Evolutionary conservation across 2,329 filamentous ascomycete genomes (phyloP), one percentile per base, ranked within the genome.

Genomic region (Microcyclospora pomicola): DNA sequence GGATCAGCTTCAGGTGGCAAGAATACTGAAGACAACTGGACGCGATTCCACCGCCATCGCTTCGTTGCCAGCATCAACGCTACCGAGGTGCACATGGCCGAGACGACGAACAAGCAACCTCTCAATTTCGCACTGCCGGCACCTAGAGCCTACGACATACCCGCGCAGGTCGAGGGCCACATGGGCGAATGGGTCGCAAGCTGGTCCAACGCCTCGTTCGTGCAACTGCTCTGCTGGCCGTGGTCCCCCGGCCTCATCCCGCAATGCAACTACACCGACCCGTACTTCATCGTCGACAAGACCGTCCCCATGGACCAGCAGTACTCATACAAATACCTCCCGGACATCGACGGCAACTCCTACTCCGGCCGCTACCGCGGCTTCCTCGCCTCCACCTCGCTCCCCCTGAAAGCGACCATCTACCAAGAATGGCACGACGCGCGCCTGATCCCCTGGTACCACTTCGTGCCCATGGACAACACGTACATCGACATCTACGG

Each of bases 11-110:
- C 59, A 1, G 65, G 65, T 1, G 66, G 65, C 2, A 83, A 75
- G 47, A 24, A 24, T 7, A 24, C 19, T 7, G 19, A 24, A 24
- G 19, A 24, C 4, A 24, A 24, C 19, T 85, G 80, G 80, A 70
- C 64, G 9, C 70, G 73, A 0, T 83, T 82, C 51, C 79, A 84
- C 43, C 72, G 80, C 4, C 80, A 83, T 50, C 75, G 80, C 1
- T 81, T 84, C 50, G 68, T 82, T 2, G 66, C 74, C 35, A 79
- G 83, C 73, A 70, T 76, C 50, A 83, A 84, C 48, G 70, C 63
- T 9, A 79, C 75, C 10, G 67, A 66, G 37, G 62, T 79, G 2
- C 49, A 50, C 6, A 51, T 56, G 10, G 70, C 69, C 3, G 69
- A 77, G 46, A 48, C 56, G n/a, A 54, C 46, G 40, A 53, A 45